A percentile compares a stretch with the other conserved stretches of the same genome.
phyloP scores from a whole-genome alignment of 139 green algal species.

The Volvox reticuliferus region DNA sequence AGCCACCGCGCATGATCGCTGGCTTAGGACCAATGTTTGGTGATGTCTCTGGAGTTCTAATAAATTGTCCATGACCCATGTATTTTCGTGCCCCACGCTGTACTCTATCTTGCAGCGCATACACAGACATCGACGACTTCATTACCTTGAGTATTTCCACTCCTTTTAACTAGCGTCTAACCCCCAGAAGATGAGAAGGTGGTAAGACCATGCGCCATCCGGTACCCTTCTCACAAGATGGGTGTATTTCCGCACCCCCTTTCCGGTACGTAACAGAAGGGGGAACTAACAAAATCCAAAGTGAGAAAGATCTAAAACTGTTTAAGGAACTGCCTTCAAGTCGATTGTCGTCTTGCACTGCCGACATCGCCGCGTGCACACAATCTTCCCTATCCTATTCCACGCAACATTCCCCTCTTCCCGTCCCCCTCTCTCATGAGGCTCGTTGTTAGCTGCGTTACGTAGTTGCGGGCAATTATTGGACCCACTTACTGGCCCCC shows the following conservation, averaged over 20 bases:
- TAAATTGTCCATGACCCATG: slow-evolving; percentile 7
- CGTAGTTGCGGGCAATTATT: too few species aligned
- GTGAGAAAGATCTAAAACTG: background rate
- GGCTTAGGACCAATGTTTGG: slow-evolving; percentile 24
- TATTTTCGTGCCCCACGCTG: slow-evolving; percentile 11
- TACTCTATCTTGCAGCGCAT: background rate
- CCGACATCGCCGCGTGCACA: too few species aligned
- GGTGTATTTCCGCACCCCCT: slow-evolving; percentile 5
- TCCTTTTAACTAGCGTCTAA: background rate
- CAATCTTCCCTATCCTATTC: too few species aligned
- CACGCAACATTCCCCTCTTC: too few species aligned
- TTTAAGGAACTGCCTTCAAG: slow-evolving; percentile 4
- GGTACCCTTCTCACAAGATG: background rate
- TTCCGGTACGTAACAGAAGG: background rate
- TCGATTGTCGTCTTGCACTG: background rate
- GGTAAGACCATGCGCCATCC: background rate
- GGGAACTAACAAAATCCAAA: background rate
- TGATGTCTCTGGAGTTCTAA: slow-evolving; percentile 40
- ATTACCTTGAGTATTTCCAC: background rate
- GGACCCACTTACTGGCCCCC: too few species aligned
- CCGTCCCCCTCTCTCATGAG: too few species aligned
- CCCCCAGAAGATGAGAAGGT: background rate
- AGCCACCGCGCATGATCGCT: too few species aligned
- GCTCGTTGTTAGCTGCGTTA: too few species aligned
- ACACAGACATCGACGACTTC: background rate